Base-by-base conservation (phyloP, 2,329 filamentous ascomycete species). In the Diaporthe sp. region DNA sequence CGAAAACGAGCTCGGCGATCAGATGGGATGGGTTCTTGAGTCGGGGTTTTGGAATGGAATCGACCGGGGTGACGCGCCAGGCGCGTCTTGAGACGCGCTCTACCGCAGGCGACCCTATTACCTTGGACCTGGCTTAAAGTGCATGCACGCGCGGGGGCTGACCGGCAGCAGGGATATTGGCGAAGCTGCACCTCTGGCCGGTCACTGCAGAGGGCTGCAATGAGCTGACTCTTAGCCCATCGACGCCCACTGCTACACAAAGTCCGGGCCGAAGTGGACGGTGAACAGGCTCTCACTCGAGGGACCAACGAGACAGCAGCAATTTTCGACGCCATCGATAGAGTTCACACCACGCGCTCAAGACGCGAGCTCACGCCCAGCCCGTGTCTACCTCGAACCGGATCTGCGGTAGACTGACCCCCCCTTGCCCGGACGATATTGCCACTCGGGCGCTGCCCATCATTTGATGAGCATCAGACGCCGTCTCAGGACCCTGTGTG, bases 21-120 rank as follows among this genome's bases (percentile, higher is more conserved):
- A 71, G 58, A 62, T 67, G 42, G 74, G 34, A 59, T 51, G 67
- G 62, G 61, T 49, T 42, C 34, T 44, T 68, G 74, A 69, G 71
- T 74, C 74, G 71, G 67, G 44, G n/a, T 25, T 31, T 49, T 75
- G 37, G 39, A 25, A 51, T 31, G 46, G 70, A 31, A n/a, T 57
- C 46, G 37, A 49, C 72, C 58, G 75, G 72, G 67, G 53, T 72
- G 73, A 75, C 75, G 75, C 75, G 75, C 68, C 61, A 49, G 59
- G 44, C 73, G 75, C 75, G 75, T 75, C 31, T 58, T 4, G 58
- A 68, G 49, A 55, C 65, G 62, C 68, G 59, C 51, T 57, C 58
- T 65, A 57, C 61, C 61, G 37, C 73, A 55, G 65, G 53, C 59
- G 39, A 61, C 59, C 72, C 72, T 72, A 55, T 55, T 39, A 70